These are phyloP conservation scores for Crassisporium funariophilum DNA, from an alignment of 768 basidiomycete genomes.

Conservation along the genomic window DNA sequence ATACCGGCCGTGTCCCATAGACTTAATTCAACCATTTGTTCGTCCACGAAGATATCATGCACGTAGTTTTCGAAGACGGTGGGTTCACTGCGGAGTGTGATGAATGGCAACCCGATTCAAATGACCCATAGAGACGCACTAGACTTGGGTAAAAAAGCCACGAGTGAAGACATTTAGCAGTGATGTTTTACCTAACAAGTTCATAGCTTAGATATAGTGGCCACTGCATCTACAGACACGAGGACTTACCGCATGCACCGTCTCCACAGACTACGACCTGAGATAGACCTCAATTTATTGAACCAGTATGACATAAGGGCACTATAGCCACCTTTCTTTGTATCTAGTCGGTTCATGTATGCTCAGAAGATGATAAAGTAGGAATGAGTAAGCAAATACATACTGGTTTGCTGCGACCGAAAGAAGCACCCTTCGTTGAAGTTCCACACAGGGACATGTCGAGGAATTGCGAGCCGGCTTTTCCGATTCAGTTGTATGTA, in stretches of 20 bases:
- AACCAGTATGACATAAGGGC: not conserved
- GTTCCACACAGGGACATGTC: slow-evolving; percentile 58
- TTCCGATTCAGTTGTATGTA: not conserved
- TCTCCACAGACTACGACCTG: slow-evolving; percentile 92
- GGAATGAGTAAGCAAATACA: slow-evolving; percentile 18
- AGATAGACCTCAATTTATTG: slow-evolving; percentile 10
- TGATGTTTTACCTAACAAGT: slow-evolving; percentile 87
- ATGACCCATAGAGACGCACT: slow-evolving; percentile 52
- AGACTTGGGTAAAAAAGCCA: slow-evolving; percentile 94
- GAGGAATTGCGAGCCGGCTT: not conserved
- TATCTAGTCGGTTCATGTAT: slow-evolving; percentile 32
- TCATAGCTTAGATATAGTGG: slow-evolving; percentile 20
- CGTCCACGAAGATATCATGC: slow-evolving; percentile 85
- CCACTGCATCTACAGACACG: slow-evolving; percentile 14
- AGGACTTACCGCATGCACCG: slow-evolving; percentile 82
- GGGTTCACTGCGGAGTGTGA: slow-evolving; percentile 60
- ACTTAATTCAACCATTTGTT: slow-evolving; percentile 86
- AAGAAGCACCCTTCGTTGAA: slow-evolving; percentile 51
- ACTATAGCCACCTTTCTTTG: slow-evolving; percentile 44
- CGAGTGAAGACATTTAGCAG: slow-evolving; percentile 86
- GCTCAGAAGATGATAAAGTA: slow-evolving; percentile 4
- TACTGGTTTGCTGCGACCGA: slow-evolving; percentile 59
- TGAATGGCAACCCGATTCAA: slow-evolving; percentile 2
- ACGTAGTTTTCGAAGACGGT: slow-evolving; percentile 99
- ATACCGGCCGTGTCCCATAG: slow-evolving; percentile 97